Conservation (phyloP, 805 yeast genomes). For the Candida maltosa region DNA sequence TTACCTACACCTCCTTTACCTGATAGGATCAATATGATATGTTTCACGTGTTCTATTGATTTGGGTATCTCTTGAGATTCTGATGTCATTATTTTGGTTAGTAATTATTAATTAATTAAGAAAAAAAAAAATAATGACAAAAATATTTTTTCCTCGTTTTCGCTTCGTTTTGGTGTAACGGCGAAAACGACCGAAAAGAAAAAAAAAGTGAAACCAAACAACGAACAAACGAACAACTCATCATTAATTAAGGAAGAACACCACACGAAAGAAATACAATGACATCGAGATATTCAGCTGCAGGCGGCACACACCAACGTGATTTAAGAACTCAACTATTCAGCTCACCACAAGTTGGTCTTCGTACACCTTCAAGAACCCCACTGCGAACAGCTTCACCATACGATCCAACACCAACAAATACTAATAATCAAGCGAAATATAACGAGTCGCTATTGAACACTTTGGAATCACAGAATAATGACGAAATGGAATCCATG, state of each 20-base stretch:
- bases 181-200: neutral
- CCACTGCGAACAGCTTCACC: slow-evolving; percentile 36
- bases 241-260: no score
- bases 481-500: slow-evolving; percentile 40
- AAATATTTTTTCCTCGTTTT: neutral
- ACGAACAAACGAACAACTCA: neutral
- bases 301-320: slow-evolving; percentile 36
- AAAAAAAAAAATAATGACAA: neutral
- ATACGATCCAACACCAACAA: slow-evolving; percentile 27
- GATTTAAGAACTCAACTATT: slow-evolving; percentile 42
- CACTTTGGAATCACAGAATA: slow-evolving; percentile 42
- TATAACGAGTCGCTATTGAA: slow-evolving; percentile 41
- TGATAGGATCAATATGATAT: slow-evolving; percentile 77
- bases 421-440: slow-evolving; percentile 29
- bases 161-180: no score
- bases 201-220: neutral
- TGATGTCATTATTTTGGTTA: no score
- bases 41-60: slow-evolving; percentile 54
- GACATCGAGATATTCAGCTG: slow-evolving; percentile 27
- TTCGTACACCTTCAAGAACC: slow-evolving; percentile 13
- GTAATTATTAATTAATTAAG: no score
- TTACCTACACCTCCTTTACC: slow-evolving; percentile 99
- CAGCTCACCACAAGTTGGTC: slow-evolving; percentile 18
- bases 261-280: no score
- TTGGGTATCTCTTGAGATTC: slow-evolving; percentile 26